These are phyloP conservation scores for Tremella fuciformis DNA, from an alignment of 768 basidiomycete genomes.

Conservation along the genomic window DNA sequence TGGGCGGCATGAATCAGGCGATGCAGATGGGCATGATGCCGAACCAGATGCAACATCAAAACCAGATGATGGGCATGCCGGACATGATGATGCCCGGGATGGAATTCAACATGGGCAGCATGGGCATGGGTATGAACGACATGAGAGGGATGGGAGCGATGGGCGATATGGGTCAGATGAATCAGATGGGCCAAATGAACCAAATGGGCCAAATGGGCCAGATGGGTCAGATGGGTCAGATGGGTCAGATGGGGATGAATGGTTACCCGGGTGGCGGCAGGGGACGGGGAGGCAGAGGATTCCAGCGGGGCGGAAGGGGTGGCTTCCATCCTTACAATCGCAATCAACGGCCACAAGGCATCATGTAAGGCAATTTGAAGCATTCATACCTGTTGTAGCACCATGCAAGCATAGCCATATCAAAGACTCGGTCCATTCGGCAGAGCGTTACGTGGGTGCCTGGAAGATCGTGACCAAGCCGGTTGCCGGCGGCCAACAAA, in stretches of 20 bases:
- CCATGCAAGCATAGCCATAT: too few species aligned
- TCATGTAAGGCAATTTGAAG: too few species aligned
- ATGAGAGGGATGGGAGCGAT: slow-evolving; percentile 17
- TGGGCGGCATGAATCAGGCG: slow-evolving; percentile 18
- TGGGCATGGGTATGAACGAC: slow-evolving; percentile 13
- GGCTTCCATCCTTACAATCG: not conserved
- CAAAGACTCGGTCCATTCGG: too few species aligned
- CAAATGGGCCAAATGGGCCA: slow-evolving; percentile 6
- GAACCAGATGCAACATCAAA: not conserved
- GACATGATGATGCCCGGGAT: slow-evolving; percentile 5
- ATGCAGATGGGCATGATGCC: slow-evolving; percentile 14
- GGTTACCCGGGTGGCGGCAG: slow-evolving; percentile 4
- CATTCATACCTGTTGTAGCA: too few species aligned
- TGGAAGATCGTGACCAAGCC: too few species aligned
- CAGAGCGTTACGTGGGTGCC: too few species aligned
- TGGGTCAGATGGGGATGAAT: slow-evolving; percentile 5
- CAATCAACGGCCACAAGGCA: not conserved
- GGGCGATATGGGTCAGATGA: slow-evolving; percentile 7
- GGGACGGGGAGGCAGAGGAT: slow-evolving; percentile 16
- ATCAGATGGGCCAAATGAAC: not conserved
- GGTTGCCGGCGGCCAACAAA: too few species aligned
- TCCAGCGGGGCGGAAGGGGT: slow-evolving; percentile 1
- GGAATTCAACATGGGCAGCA: slow-evolving; percentile 7
- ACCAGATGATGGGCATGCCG: slow-evolving; percentile 6
- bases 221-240: not conserved